These are phyloP conservation scores for Coniophora puteana DNA, from an alignment of 1,284 basidiomycete species.

Conservation along the genomic window DNA sequence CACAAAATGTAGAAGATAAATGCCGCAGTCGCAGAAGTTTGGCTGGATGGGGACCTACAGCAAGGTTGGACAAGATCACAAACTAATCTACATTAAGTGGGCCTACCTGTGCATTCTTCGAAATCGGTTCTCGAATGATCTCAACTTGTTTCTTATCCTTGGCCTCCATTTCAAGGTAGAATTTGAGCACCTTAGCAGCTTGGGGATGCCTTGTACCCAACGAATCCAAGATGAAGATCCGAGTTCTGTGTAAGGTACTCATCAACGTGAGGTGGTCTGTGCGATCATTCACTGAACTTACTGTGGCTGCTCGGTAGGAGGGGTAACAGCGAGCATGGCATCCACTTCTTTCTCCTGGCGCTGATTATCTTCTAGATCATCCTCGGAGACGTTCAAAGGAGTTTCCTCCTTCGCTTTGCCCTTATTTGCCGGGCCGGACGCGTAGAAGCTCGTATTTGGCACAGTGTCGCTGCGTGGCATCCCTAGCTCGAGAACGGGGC, in stretches of 20 bases:
- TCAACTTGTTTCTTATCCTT: constrained; percentile 63
- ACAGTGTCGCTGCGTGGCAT: constrained; percentile 13
- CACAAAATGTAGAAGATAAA: constrained; percentile 82
- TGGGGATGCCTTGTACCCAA: constrained; percentile 67
- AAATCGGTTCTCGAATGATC: constrained; percentile 37
- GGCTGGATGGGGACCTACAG: constrained; percentile 73
- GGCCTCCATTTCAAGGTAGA: constrained; percentile 80
- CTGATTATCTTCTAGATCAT: constrained; percentile 24
- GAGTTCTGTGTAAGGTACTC: constrained; percentile 45
- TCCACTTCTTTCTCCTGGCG: constrained; percentile 29
- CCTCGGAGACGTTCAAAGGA: constrained; percentile 6
- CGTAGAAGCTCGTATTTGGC: constrained; percentile 31
- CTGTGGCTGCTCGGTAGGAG: constrained; percentile 12
- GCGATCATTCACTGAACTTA: constrained; percentile 10
- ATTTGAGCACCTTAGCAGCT: constrained; percentile 56
- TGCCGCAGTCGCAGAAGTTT: constrained; percentile 84
- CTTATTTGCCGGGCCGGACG: constrained; percentile 13
- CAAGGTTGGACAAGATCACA: not conserved
- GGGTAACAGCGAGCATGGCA: constrained; percentile 23
- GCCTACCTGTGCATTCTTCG: constrained; percentile 46
- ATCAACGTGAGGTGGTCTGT: not conserved
- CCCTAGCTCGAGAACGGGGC: constrained; percentile 2
- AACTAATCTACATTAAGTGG: constrained; percentile 3
- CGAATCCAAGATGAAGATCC: constrained; percentile 87
- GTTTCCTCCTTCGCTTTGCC: constrained; percentile 8